phyloP scores from a whole-genome alignment of 2,329 filamentous ascomycete genomes.

The Penicillium sp. region DNA sequence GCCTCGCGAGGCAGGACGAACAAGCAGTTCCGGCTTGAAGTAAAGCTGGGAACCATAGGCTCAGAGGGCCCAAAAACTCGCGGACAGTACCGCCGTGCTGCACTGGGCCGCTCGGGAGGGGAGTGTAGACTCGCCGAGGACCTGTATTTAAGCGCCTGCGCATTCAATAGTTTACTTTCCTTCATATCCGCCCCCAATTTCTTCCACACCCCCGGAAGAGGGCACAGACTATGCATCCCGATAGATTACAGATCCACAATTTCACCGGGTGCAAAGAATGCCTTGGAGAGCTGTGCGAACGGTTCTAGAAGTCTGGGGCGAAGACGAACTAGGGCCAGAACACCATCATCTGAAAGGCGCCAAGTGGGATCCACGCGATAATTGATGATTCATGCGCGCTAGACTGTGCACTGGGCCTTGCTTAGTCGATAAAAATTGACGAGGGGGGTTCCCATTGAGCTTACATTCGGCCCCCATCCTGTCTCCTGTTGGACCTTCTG shows the following conservation, averaged over 20 bases:
- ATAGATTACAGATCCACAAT: neutral
- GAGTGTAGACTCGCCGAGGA: slow-evolving; percentile 29
- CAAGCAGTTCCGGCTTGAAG: slow-evolving; percentile 22
- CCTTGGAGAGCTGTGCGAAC: neutral
- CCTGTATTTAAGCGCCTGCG: slow-evolving; percentile 40
- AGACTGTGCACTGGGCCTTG: neutral
- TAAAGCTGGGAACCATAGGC: slow-evolving; percentile 28
- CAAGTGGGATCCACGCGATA: neutral
- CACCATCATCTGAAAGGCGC: slow-evolving; percentile 4
- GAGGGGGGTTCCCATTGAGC: neutral
- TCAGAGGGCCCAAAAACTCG: slow-evolving; percentile 27
- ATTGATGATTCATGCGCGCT: neutral
- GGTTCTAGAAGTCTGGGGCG: neutral
- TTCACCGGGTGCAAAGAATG: neutral
- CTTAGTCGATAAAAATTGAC: neutral
- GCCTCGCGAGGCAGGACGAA: slow-evolving; percentile 37
- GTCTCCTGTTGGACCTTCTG: neutral
- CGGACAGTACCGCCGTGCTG: slow-evolving; percentile 32
- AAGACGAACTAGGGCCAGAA: neutral
- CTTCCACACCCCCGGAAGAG: slow-evolving; percentile 2
- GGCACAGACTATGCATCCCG: slow-evolving; percentile 29
- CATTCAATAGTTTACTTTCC: slow-evolving; percentile 21
- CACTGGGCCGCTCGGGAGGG: slow-evolving; percentile 21
- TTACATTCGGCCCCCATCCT: neutral
- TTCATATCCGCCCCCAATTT: slow-evolving; percentile 32